Evolutionary conservation across 192 early-diverging fungal species (phyloP).

Genomic region (Chytriomyces hyalinus): DNA sequence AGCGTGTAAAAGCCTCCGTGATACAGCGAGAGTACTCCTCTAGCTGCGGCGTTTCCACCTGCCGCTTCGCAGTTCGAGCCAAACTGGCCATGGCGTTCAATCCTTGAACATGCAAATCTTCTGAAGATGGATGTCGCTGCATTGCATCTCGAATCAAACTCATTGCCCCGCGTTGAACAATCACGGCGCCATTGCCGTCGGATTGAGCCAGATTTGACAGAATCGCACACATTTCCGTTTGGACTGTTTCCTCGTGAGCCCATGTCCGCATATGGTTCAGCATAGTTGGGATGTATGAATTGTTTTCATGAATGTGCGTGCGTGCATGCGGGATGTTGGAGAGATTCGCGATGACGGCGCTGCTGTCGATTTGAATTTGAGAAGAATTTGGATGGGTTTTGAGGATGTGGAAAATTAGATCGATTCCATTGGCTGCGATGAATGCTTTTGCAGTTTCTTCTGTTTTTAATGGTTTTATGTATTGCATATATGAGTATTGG

Average conservation of each 20-base stretch:
- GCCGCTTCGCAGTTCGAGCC: slow-evolving; percentile 17
- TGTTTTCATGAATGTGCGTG: slow-evolving; percentile 11
- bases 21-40: background rate
- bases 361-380: slow-evolving; percentile 45
- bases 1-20: background rate
- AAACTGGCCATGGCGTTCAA: slow-evolving; percentile 43
- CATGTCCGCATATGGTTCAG: slow-evolving; percentile 36
- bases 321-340: slow-evolving; percentile 17
- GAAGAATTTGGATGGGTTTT: slow-evolving; percentile 23
- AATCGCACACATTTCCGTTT: slow-evolving; percentile 46
- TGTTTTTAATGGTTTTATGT: slow-evolving; percentile 1
- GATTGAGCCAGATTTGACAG: slow-evolving; percentile 40
- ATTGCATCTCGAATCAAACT: slow-evolving; percentile 39
- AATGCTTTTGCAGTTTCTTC: slow-evolving; percentile 35
- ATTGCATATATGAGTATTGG: background rate
- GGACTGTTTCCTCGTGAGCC: slow-evolving; percentile 28
- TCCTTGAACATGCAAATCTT: slow-evolving; percentile 40
- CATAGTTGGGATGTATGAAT: slow-evolving; percentile 33
- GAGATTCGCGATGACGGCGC: slow-evolving; percentile 45
- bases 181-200: slow-evolving; percentile 26
- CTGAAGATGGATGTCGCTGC: slow-evolving; percentile 10
- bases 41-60: background rate
- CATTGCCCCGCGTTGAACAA: slow-evolving; percentile 32
- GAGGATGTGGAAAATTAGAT: slow-evolving; percentile 41
- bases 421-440: slow-evolving; percentile 34